A percentile compares a stretch with the other conserved stretches of the same genome.
Evolutionary conservation across 345 rosid genomes (phyloP).

Genomic region (Eucalyptus grandis): DNA sequence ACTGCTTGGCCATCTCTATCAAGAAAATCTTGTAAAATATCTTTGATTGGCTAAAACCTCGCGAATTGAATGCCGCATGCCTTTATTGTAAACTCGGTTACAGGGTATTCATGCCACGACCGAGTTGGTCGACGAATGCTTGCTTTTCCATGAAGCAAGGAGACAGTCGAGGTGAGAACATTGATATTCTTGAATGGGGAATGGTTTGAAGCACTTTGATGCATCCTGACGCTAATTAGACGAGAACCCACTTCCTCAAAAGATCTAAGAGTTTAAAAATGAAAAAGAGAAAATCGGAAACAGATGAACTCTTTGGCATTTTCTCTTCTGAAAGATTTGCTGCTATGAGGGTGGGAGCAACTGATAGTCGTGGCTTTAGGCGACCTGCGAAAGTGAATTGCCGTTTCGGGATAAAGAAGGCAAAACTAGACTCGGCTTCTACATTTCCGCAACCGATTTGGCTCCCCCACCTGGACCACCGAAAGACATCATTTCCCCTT

Average conservation of each 20-base stretch:
- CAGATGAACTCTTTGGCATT: neutral
- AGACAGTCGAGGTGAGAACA: neutral
- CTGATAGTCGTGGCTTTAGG: constrained; percentile 53
- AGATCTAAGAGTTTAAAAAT: neutral
- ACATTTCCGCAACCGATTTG: neutral
- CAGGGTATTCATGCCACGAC: neutral
- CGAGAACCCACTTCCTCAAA: neutral
- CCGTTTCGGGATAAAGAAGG: constrained; percentile 17
- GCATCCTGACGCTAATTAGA: neutral
- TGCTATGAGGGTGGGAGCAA: constrained; percentile 30
- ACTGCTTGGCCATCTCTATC: fast-evolving
- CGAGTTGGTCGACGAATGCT: neutral
- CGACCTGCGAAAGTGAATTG: constrained; percentile 42
- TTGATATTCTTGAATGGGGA: neutral
- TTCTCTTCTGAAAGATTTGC: neutral
- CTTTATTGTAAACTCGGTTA: neutral
- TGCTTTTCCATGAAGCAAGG: neutral
- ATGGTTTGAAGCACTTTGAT: neutral
- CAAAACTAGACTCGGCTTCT: constrained; percentile 4
- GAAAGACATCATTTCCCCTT: constrained; percentile 5
- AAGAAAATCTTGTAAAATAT: neutral
- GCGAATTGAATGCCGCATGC: neutral
- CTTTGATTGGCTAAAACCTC: neutral
- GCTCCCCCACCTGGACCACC: neutral
- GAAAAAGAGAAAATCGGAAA: neutral